Evolutionary conservation across 1,284 basidiomycete genomes (phyloP).

Genomic region (Agroathelia rolfsii): DNA sequence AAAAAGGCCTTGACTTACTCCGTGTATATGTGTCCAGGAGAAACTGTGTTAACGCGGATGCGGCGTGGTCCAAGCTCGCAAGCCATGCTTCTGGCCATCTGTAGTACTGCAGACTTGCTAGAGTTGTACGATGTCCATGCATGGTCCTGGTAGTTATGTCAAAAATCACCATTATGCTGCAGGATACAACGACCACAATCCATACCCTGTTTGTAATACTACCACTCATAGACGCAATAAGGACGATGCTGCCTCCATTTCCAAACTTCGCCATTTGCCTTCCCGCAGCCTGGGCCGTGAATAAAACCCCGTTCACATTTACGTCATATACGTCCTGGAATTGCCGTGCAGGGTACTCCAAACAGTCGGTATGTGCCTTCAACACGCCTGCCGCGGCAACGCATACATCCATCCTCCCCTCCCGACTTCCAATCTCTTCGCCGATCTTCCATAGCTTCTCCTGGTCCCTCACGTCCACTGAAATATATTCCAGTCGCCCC

Average conservation of each 20-base stretch:
- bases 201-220: conserved; percentile 57
- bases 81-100: conserved; percentile 33
- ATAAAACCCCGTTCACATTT: conserved; percentile 32
- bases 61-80: conserved; percentile 31
- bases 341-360: conserved; percentile 62
- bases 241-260: conserved; percentile 32
- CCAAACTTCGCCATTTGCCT: conserved; percentile 27
- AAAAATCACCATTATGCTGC: neutral
- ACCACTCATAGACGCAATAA: conserved; percentile 40
- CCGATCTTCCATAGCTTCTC: conserved; percentile 42
- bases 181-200: conserved; percentile 1
- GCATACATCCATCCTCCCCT: conserved; percentile 63
- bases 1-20: conserved; percentile 4
- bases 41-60: conserved; percentile 23
- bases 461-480: conserved; percentile 58
- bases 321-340: conserved; percentile 53
- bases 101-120: conserved; percentile 30
- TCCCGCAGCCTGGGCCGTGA: conserved; percentile 31
- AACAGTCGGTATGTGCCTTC: conserved; percentile 48
- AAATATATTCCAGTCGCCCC: conserved; percentile 54
- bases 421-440: conserved; percentile 50
- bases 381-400: conserved; percentile 74
- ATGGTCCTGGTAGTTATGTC: conserved; percentile 12
- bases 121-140: conserved; percentile 27
- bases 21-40: conserved; percentile 10